These are phyloP conservation scores for Wallacemonas sp. DNA, from an alignment of 208 protist genomes.

Conservation along the genomic window DNA sequence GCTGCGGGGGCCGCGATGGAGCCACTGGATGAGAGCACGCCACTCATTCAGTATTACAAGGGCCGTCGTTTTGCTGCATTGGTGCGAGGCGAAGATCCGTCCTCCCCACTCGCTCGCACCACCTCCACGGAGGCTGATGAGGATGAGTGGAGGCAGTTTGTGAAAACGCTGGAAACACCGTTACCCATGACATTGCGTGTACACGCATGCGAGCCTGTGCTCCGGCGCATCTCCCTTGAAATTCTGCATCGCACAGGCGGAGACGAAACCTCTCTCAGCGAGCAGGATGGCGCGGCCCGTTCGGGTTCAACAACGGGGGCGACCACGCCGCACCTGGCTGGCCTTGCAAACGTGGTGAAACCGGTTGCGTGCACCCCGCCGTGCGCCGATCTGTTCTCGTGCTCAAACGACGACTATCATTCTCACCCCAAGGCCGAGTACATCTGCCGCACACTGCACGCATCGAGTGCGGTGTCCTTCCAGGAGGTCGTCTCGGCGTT, in stretches of 20 bases:
- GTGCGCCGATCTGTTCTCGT: constrained; percentile 50
- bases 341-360: constrained; percentile 29
- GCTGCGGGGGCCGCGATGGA: constrained; percentile 25
- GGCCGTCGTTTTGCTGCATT: constrained; percentile 60
- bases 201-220: constrained; percentile 63
- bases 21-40: constrained; percentile 50
- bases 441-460: constrained; percentile 84
- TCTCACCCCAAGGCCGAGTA: constrained; percentile 48
- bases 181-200: constrained; percentile 89
- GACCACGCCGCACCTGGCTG: neutral
- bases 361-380: constrained; percentile 34
- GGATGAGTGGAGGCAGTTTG: constrained; percentile 67
- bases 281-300: neutral
- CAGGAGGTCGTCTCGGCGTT: constrained; percentile 89
- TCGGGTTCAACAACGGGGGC: neutral
- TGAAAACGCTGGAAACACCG: constrained; percentile 46
- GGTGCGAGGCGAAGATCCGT: constrained; percentile 34
- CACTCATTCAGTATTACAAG: constrained; percentile 80
- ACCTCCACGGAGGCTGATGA: constrained; percentile 9
- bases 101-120: constrained; percentile 19
- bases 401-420: constrained; percentile 81
- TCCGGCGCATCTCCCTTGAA: constrained; percentile 32
- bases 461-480: constrained; percentile 81
- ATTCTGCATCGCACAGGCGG: constrained; percentile 28
- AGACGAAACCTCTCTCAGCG: neutral